phyloP scores from a whole-genome alignment of 129 eudicot genomes.

The Chrysanthemum makinoi region DNA sequence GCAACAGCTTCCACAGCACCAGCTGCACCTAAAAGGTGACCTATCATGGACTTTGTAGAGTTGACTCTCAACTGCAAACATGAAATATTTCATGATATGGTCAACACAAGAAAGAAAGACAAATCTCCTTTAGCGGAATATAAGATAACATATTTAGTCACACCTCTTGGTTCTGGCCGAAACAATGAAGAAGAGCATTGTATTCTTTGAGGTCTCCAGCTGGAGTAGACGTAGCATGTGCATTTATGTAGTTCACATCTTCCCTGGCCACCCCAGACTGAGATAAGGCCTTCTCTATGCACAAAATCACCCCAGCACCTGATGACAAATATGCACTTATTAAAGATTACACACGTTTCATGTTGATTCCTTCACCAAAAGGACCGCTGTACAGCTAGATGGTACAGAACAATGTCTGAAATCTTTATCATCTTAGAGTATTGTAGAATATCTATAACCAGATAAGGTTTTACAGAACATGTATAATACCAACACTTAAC shows the following conservation, averaged over 20 bases:
- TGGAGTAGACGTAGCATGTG: slow-evolving; percentile 97
- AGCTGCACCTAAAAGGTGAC: slow-evolving; percentile 97
- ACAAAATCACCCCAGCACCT: slow-evolving; percentile 83
- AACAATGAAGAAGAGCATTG: slow-evolving; percentile 81
- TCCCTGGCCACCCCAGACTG: slow-evolving; percentile 86
- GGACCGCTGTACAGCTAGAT: neutral
- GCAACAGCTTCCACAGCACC: slow-evolving; percentile 99
- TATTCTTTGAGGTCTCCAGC: slow-evolving; percentile 92
- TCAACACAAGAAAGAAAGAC: neutral
- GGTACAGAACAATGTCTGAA: too few species aligned
- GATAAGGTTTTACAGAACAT: too few species aligned
- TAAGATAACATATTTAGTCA: slow-evolving; percentile 9
- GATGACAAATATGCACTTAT: slow-evolving; percentile 17
- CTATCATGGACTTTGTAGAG: slow-evolving; percentile 96
- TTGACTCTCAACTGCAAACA: slow-evolving; percentile 73
- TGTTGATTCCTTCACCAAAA: slow-evolving; percentile 13
- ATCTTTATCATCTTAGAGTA: neutral
- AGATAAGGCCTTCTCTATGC: slow-evolving; percentile 92
- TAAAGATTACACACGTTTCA: slow-evolving; percentile 11
- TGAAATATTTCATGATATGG: neutral
- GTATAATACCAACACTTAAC: too few species aligned
- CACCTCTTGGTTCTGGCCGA: slow-evolving; percentile 92
- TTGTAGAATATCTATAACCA: neutral
- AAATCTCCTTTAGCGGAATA: slow-evolving; percentile 9
- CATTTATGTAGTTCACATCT: slow-evolving; percentile 94